Percentiles rank a stretch among this genome's conserved stretches.
phyloP scores from a whole-genome alignment of 805 yeast genomes.

The Candida ficus region DNA sequence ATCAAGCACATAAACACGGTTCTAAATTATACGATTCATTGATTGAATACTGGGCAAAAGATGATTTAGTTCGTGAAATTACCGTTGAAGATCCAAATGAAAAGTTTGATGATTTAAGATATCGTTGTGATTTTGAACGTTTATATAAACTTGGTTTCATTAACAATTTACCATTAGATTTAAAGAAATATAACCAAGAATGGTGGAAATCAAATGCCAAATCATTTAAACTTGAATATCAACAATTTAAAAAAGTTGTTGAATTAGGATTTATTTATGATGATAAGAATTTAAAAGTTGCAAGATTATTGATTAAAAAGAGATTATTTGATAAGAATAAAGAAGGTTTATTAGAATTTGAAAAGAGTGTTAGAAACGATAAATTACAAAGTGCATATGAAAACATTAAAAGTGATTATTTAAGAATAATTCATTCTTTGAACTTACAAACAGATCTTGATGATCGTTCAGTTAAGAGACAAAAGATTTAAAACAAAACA shows the following conservation, averaged over 20 bases:
- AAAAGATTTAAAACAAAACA: constrained; percentile 10
- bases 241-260: constrained; percentile 71
- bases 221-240: constrained; percentile 56
- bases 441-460: constrained; percentile 15
- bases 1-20: constrained; percentile 74
- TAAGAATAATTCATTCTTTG: constrained; percentile 36
- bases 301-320: constrained; percentile 60
- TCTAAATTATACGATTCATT: constrained; percentile 54
- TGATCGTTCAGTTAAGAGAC: constrained; percentile 13
- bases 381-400: constrained; percentile 73
- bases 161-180: constrained; percentile 22
- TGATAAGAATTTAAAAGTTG: constrained; percentile 30
- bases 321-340: constrained; percentile 74
- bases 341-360: constrained; percentile 69
- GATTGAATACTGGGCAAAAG: constrained; percentile 48
- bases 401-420: constrained; percentile 66
- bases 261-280: constrained; percentile 61
- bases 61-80: constrained; percentile 55
- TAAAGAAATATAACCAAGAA: constrained; percentile 21
- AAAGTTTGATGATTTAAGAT: constrained; percentile 85
- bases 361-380: constrained; percentile 55
- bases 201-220: constrained; percentile 39
- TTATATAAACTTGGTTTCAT: constrained; percentile 32
- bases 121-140: constrained; percentile 65
- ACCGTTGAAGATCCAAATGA: constrained; percentile 95